Percentiles rank a stretch among this genome's conserved stretches.
These are phyloP conservation scores for Verticillium dahliae DNA, from an alignment of 2,329 filamentous ascomycete species.

Conservation along the genomic window DNA sequence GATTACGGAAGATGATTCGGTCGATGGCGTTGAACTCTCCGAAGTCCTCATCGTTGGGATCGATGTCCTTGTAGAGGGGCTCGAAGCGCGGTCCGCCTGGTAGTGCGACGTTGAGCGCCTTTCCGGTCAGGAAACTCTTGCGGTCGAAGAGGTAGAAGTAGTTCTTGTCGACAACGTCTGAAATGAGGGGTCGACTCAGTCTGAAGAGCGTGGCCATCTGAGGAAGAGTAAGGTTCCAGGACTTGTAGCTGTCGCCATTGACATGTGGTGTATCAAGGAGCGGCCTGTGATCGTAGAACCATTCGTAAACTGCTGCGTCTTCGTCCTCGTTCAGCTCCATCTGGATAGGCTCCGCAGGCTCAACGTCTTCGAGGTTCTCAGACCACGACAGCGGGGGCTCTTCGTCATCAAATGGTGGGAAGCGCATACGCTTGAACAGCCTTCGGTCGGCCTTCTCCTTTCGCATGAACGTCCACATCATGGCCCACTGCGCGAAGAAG, in stretches of 20 bases:
- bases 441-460: conserved; percentile 94
- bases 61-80: conserved; percentile 95
- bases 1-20: conserved; percentile 94
- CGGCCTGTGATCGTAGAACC: conserved; percentile 95
- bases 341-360: conserved; percentile 94
- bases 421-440: conserved; percentile 98
- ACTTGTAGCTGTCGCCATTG: conserved; percentile 94
- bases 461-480: conserved; percentile 98
- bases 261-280: conserved; percentile 88
- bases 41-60: conserved; percentile 98
- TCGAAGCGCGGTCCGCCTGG: conserved; percentile 97
- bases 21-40: conserved; percentile 99
- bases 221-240: conserved; percentile 84
- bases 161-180: conserved; percentile 90
- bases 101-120: conserved; percentile 93
- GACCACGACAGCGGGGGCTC: conserved; percentile 97
- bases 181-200: conserved; percentile 82
- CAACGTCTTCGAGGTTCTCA: conserved; percentile 97
- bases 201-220: conserved; percentile 97
- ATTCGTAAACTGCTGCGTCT: conserved; percentile 85
- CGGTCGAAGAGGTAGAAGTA: conserved; percentile 97
- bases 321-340: conserved; percentile 96
- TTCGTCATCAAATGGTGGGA: conserved; percentile 97
- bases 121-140: conserved; percentile 91
- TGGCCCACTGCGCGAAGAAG: conserved; percentile 97